Base-by-base conservation (phyloP, 2,329 filamentous ascomycete genomes). In the Ceratocystis cacaofunesta region DNA sequence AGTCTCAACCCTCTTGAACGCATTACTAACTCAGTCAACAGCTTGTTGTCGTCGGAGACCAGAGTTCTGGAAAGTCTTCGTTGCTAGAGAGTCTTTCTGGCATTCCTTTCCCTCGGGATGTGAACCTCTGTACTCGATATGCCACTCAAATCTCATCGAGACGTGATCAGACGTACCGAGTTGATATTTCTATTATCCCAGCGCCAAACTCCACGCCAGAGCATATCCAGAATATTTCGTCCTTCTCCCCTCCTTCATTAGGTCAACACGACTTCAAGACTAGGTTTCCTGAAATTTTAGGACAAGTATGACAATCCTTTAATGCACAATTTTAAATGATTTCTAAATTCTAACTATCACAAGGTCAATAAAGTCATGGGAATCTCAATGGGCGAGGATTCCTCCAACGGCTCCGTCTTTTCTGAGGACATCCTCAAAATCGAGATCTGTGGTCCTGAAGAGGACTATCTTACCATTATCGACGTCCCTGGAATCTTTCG, bases 151-250 rank as follows among this genome's bases (percentile, higher is more conserved):
- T 70, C 62, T 69, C 68, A 22, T 67, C 70, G 12, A 64, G 69
- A n/a, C 68, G 69, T 32, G 55, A 48, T 46, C 15, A 28, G 57
- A 63, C 69, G 4, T 64, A 61, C 17, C 25, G 72, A 19, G 75
- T 79, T 0, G 67, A 72, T 0, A 71, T 82, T 0, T 77, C 75
- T 0, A 81, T 82, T 17, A 77, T 76, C 4, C 73, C 76, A 0
- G 70, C 71, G 1, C 70, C 70, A 0, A 19, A 65, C 2, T 69
- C 72, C 0, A 58, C 63, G 1, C 64, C 65, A 1, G 66, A 66
- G 1, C 69, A 70, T 2, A 70, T 66, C 50, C n/a, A 46, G 32
- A 43, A 22, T 7, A 10, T 67, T 0, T 8, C 8, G 7, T 28
- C 1, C 7, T 63, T 64, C 8, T 7, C 36, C 1, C 36, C 62